Evolutionary conservation across 139 green algal species (phyloP), one percentile per base, ranked within the genome.

Genomic region (Picochlorum costavermella): DNA sequence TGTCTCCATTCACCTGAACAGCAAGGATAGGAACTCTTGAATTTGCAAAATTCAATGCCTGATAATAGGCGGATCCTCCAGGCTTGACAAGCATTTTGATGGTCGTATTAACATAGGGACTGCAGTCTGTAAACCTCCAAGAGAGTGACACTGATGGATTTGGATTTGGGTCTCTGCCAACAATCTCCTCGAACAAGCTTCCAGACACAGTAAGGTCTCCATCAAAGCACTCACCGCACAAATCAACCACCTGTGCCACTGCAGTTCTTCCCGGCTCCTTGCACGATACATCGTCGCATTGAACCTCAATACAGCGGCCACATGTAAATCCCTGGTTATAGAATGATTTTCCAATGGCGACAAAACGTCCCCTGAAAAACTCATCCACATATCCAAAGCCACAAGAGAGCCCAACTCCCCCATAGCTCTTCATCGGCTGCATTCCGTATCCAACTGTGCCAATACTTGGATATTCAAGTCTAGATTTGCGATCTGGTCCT

Each of bases 51-150:
- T 46, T 58, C 45, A 78, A 73, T 6, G 60, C 36, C 37, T 78
- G 71, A 60, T 70, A 77, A 26, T 73, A 77, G 2, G 64, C 64
- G 33, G 33, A 67, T 61, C 70, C 28, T 13, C 69, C 62, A 4
- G 51, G 60, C 60, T 74, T 78, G 1, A 73, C 43, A 45, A 73
- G 53, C 71, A 78, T 73, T 48, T 78, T 78, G 28, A 78, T 78
- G 29, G 60, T 71, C 6, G 56, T 64, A 17, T 70, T 61, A 44
- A 73, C 60, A 28, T 40, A 64, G 16, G 58, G 58, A 2, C 46
- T 28, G 64, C 64, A 77, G 49, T 73, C 64, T 20, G 61, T 29
- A 26, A 65, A 69, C 5, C 72, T 46, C 71, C 64, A 77, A 3
- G 26, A 62, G 2, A 68, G 13, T 25, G 59, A 17, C 2, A 70